These are phyloP conservation scores for Cryptococcus hybrid DNA, from an alignment of 1,284 basidiomycete species.

Conservation along the genomic window DNA sequence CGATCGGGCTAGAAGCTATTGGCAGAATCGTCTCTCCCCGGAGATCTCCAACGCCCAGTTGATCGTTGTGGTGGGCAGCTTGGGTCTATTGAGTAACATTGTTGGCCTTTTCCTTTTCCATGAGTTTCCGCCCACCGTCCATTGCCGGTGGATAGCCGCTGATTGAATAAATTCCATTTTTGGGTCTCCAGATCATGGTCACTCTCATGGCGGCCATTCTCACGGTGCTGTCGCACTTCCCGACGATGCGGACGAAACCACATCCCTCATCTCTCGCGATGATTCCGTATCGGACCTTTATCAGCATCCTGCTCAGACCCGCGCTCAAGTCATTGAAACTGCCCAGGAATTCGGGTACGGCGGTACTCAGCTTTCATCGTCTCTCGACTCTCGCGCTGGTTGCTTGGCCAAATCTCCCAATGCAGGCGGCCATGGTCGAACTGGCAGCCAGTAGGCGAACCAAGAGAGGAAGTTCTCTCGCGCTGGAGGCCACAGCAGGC, in stretches of 20 bases:
- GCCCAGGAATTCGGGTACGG: slow-evolving; percentile 70
- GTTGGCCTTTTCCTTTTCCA: slow-evolving; percentile 95
- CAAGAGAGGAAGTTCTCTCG: slow-evolving; percentile 19
- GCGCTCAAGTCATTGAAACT: slow-evolving; percentile 81
- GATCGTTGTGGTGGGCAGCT: slow-evolving; percentile 83
- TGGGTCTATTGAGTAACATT: slow-evolving; percentile 89
- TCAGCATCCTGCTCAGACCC: slow-evolving; percentile 78
- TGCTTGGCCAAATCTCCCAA: slow-evolving; percentile 26
- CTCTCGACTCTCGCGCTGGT: slow-evolving; percentile 6
- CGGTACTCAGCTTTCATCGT: slow-evolving; percentile 11
- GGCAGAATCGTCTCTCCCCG: slow-evolving; percentile 83
- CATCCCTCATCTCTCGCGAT: slow-evolving; percentile 18
- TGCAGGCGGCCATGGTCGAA: slow-evolving; percentile 17
- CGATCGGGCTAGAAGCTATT: slow-evolving; percentile 90
- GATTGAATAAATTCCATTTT: not conserved
- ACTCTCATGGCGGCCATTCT: slow-evolving; percentile 56
- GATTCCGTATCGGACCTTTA: slow-evolving; percentile 49
- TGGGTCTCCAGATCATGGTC: slow-evolving; percentile 62
- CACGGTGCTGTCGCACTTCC: slow-evolving; percentile 28
- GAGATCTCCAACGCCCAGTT: slow-evolving; percentile 86
- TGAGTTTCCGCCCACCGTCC: slow-evolving; percentile 31
- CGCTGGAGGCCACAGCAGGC: slow-evolving; percentile 8
- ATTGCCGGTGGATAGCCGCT: not conserved
- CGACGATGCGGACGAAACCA: slow-evolving; percentile 9
- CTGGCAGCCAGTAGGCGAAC: slow-evolving; percentile 14